Conservation (phyloP, 164 flowering plant species). For the Liriodendron chinense region DNA sequence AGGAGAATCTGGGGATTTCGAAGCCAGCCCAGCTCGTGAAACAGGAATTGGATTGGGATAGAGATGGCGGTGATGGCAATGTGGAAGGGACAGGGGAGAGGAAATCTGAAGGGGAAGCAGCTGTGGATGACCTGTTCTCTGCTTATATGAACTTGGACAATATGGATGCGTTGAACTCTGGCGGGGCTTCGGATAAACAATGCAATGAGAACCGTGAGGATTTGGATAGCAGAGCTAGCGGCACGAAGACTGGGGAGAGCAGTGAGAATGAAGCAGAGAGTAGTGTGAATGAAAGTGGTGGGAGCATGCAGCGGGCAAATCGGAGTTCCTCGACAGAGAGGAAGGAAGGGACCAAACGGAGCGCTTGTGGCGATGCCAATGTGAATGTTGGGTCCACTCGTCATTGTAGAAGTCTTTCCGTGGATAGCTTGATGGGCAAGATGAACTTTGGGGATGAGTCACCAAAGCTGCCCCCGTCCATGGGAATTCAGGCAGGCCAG, state of each 20-base stretch:
- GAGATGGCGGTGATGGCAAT: slow-evolving; percentile 27
- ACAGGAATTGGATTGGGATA: slow-evolving; percentile 55
- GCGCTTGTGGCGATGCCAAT: slow-evolving; percentile 39
- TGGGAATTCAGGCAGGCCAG: slow-evolving; percentile 46
- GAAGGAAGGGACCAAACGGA: slow-evolving; percentile 49
- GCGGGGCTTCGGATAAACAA: slow-evolving; percentile 57
- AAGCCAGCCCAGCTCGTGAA: slow-evolving; percentile 64
- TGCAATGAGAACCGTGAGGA: slow-evolving; percentile 46
- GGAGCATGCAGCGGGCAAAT: slow-evolving; percentile 27
- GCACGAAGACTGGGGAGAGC: slow-evolving; percentile 80
- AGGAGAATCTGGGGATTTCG: slow-evolving; percentile 31
- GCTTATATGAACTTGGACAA: slow-evolving; percentile 85
- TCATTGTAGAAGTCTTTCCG: slow-evolving; percentile 53
- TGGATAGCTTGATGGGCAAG: slow-evolving; percentile 61
- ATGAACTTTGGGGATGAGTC: slow-evolving; percentile 58
- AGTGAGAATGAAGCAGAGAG: slow-evolving; percentile 93
- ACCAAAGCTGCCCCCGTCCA: slow-evolving; percentile 49
- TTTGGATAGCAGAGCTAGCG: slow-evolving; percentile 80
- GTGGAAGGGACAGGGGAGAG: slow-evolving; percentile 72
- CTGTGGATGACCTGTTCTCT: slow-evolving; percentile 72
- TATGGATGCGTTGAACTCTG: slow-evolving; percentile 65
- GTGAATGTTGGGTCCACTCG: slow-evolving; percentile 27
- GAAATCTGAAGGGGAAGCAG: slow-evolving; percentile 74
- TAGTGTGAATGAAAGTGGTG: slow-evolving; percentile 66
- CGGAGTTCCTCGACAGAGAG: slow-evolving; percentile 35